Evolutionary conservation across 192 early-diverging fungal species (phyloP).

Genomic region (Coemansia javaensis): DNA sequence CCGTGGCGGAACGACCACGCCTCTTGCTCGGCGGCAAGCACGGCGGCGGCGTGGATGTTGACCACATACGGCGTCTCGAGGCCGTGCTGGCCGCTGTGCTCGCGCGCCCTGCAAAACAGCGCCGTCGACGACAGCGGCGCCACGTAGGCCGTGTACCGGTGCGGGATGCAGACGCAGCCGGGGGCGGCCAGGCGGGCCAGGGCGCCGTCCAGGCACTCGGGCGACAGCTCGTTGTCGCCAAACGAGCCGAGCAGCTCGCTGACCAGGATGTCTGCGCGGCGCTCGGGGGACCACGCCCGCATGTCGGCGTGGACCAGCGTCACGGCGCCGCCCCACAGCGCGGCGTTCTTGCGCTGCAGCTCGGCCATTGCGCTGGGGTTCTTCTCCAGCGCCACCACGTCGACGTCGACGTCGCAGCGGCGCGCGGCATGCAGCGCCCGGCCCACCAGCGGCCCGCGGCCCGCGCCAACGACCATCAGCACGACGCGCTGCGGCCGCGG

Average conservation of each 20-base stretch:
- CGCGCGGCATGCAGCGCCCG: constrained; percentile 76
- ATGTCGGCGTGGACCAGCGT: constrained; percentile 85
- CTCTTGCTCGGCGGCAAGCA: constrained; percentile 63
- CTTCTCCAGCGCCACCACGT: constrained; percentile 89
- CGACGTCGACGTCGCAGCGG: constrained; percentile 54
- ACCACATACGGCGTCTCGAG: constrained; percentile 98
- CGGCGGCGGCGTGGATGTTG: constrained; percentile 74
- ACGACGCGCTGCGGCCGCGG: constrained; percentile 24
- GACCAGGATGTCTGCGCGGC: constrained; percentile 86
- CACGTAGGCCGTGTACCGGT: constrained; percentile 75
- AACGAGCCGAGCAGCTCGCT: constrained; percentile 96
- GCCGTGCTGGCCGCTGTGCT: constrained; percentile 60
- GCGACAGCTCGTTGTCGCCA: constrained; percentile 99
- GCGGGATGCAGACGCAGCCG: constrained; percentile 88
- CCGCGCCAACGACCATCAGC: constrained; percentile 92
- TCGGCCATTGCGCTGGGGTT: constrained; percentile 92
- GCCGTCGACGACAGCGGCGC: constrained; percentile 85
- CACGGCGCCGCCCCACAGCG: constrained; percentile 77
- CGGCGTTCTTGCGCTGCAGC: constrained; percentile 67
- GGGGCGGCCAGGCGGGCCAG: constrained; percentile 59
- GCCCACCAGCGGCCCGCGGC: constrained; percentile 90
- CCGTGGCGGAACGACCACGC: constrained; percentile 82
- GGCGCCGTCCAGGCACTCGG: constrained; percentile 94
- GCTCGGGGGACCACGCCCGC: constrained; percentile 71
- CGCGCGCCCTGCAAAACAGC: constrained; percentile 68